phyloP scores from a whole-genome alignment of 768 basidiomycete genomes.

The Amanita rimosa region DNA sequence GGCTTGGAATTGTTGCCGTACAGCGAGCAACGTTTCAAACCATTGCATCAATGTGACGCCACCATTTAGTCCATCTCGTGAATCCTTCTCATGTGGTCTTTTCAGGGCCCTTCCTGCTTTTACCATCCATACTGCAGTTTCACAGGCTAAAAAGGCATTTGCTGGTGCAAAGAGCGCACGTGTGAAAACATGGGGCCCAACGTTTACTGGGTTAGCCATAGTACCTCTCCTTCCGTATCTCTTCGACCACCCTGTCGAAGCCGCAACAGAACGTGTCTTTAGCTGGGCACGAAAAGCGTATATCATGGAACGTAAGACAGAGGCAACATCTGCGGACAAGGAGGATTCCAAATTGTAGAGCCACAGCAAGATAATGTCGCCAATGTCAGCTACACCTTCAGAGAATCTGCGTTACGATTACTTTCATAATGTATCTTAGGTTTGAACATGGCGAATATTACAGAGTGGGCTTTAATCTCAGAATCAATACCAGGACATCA shows the following conservation, averaged over 20 bases:
- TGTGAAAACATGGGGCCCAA: constrained; percentile 67
- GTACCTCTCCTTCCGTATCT: constrained; percentile 68
- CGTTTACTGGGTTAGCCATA: constrained; percentile 57
- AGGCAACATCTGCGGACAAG: not conserved
- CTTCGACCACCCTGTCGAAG: constrained; percentile 74
- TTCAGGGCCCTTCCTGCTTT: constrained; percentile 72
- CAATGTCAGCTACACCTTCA: too few species aligned
- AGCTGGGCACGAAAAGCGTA: constrained; percentile 56
- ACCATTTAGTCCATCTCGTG: not conserved
- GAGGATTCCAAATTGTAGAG: not conserved
- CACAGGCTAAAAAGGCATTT: constrained; percentile 60
- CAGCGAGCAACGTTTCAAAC: constrained; percentile 68
- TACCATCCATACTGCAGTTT: constrained; percentile 77
- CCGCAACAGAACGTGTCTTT: constrained; percentile 53
- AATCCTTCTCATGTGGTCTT: constrained; percentile 6
- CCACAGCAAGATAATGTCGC: not conserved
- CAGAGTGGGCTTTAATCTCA: not conserved
- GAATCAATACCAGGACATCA: not conserved
- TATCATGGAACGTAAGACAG: constrained; percentile 21
- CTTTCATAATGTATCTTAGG: not conserved
- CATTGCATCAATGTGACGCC: constrained; percentile 1
- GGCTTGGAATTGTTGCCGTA: constrained; percentile 58
- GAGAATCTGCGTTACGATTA: not conserved
- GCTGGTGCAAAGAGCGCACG: constrained; percentile 43
- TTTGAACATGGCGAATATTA: not conserved